Evolutionary conservation across 2,329 filamentous ascomycete genomes (phyloP).

Genomic region (Aspergillus quadrilineatus): DNA sequence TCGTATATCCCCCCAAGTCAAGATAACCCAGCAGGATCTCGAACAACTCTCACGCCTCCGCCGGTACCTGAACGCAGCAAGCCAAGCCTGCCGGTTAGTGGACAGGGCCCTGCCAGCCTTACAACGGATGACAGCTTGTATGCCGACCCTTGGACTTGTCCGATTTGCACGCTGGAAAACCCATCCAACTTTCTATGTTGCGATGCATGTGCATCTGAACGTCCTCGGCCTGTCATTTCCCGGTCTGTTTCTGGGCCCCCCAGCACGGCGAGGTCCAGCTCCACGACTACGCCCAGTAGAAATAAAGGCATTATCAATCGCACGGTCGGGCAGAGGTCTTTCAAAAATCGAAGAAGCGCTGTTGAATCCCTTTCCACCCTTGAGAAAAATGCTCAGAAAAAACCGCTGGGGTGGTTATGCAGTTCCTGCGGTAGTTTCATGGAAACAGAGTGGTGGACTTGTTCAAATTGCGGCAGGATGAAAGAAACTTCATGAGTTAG

Average conservation of each 20-base stretch:
- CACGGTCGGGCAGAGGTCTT: constrained; percentile 19
- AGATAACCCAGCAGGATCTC: constrained; percentile 52
- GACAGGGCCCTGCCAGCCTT: constrained; percentile 17
- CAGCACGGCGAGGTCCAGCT: background rate
- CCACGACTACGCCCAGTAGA: constrained; percentile 14
- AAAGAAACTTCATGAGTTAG: constrained; percentile 49
- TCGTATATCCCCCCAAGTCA: constrained; percentile 55
- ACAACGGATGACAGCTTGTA: constrained; percentile 32
- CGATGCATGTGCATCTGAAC: constrained; percentile 59
- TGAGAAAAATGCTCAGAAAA: constrained; percentile 44
- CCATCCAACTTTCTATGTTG: constrained; percentile 59
- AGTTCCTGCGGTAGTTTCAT: constrained; percentile 59
- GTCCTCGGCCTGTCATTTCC: constrained; percentile 39
- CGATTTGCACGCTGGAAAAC: constrained; percentile 63
- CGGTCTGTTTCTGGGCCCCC: constrained; percentile 17
- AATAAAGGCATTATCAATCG: constrained; percentile 25
- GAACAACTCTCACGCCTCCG: constrained; percentile 39
- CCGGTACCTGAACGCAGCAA: constrained; percentile 32
- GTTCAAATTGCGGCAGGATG: constrained; percentile 59
- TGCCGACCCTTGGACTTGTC: constrained; percentile 56
- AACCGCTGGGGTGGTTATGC: constrained; percentile 61
- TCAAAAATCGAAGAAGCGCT: constrained; percentile 32
- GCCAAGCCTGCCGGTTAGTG: constrained; percentile 21
- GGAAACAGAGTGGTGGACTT: constrained; percentile 66
- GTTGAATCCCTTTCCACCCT: constrained; percentile 40